Evolutionary conservation across 352 stramenopile genomes (phyloP).

Genomic region (Bremia lactucae): DNA sequence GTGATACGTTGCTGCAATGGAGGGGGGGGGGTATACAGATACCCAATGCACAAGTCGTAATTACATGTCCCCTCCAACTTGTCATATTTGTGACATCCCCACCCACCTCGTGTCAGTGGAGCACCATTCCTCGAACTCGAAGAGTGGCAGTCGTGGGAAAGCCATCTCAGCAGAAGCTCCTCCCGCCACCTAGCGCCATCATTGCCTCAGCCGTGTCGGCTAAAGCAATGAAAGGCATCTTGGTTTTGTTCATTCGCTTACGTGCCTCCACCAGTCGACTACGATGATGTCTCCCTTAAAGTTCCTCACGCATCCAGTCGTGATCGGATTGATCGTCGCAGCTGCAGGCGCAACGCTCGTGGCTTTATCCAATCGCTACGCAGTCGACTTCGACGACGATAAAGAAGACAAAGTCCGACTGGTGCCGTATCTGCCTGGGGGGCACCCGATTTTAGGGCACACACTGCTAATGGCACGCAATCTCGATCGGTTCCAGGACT

Average conservation of each 20-base stretch:
- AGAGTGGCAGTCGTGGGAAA: background rate
- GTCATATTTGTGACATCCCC: background rate
- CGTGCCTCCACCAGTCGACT: conserved; percentile 8
- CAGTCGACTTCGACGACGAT: conserved; percentile 7
- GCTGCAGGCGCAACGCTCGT: conserved; percentile 8
- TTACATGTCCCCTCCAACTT: background rate
- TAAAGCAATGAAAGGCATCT: too few relatives aligned
- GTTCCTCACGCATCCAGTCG: conserved; percentile 11
- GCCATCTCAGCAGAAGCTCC: too few relatives aligned
- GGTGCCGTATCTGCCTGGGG: conserved; percentile 18
- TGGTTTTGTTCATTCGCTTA: conserved; percentile 10
- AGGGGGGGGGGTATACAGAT: too few relatives aligned
- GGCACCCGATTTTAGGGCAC: conserved; percentile 20
- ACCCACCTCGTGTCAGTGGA: too few relatives aligned
- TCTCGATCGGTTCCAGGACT: conserved; percentile 26
- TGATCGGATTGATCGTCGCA: conserved; percentile 14
- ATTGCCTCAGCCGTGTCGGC: background rate
- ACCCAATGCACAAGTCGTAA: too few relatives aligned
- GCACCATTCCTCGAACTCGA: conserved; percentile 7
- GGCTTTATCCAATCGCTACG: conserved; percentile 4
- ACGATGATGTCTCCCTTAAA: conserved; percentile 15
- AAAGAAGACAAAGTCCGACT: conserved; percentile 2
- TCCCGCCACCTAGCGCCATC: conserved; percentile 8
- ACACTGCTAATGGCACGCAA: conserved; percentile 22
- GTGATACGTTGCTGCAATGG: too few relatives aligned